phyloP scores from a whole-genome alignment of 1,139 yeast species.

The Candida buenavistaensis region DNA sequence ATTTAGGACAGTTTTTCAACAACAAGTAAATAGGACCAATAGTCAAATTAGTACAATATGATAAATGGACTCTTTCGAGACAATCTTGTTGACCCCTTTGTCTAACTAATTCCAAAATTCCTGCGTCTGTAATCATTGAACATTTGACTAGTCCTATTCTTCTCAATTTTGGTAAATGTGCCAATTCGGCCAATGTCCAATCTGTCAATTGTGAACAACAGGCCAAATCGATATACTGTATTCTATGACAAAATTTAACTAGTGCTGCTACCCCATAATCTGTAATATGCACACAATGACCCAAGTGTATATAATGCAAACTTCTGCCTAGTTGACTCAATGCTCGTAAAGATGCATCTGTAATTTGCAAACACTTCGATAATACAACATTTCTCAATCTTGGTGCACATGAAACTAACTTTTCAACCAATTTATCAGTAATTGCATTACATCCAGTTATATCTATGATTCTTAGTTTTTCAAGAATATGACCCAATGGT shows the following conservation, averaged over 20 bases:
- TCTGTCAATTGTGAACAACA: slow-evolving; percentile 91
- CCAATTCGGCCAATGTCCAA: slow-evolving; percentile 74
- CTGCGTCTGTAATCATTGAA: slow-evolving; percentile 81
- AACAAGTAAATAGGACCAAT: slow-evolving; percentile 70
- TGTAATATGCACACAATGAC: slow-evolving; percentile 90
- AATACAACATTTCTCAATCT: slow-evolving; percentile 82
- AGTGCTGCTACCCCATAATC: slow-evolving; percentile 81
- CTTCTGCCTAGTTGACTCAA: slow-evolving; percentile 75
- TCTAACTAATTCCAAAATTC: slow-evolving; percentile 74
- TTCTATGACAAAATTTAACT: slow-evolving; percentile 76
- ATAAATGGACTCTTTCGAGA: slow-evolving; percentile 87
- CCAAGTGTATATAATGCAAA: slow-evolving; percentile 87
- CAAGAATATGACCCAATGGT: slow-evolving; percentile 43
- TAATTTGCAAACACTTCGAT: slow-evolving; percentile 85
- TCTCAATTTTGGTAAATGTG: slow-evolving; percentile 76
- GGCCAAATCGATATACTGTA: slow-evolving; percentile 92
- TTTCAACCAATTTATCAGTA: slow-evolving; percentile 77
- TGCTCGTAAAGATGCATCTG: slow-evolving; percentile 78
- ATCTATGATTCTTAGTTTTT: slow-evolving; percentile 73
- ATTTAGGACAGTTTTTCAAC: slow-evolving; percentile 76
- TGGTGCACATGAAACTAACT: slow-evolving; percentile 76
- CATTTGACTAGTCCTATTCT: slow-evolving; percentile 95
- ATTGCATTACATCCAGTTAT: slow-evolving; percentile 82
- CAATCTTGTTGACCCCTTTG: slow-evolving; percentile 73
- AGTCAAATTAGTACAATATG: slow-evolving; percentile 84